These are phyloP conservation scores for Scalesia atractyloides DNA, from an alignment of 129 eudicot genomes.

Conservation along the genomic window DNA sequence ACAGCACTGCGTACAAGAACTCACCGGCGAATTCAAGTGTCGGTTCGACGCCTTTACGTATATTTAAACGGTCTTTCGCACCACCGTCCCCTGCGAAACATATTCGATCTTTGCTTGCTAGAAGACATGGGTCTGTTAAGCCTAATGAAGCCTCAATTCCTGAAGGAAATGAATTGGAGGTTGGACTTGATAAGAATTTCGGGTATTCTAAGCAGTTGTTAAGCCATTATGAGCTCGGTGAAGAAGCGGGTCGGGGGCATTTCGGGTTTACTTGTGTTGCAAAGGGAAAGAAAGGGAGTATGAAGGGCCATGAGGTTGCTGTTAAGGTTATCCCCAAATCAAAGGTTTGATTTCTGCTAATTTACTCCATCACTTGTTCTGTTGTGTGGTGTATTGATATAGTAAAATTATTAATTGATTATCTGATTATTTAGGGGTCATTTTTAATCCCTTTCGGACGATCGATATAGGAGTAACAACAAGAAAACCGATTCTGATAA, in stretches of 20 bases:
- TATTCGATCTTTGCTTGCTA: conserved; percentile 82
- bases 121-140: conserved; percentile 92
- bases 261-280: conserved; percentile 94
- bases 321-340: conserved; percentile 98
- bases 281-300: conserved; percentile 87
- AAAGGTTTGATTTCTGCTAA: conserved; percentile 55
- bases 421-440: not conserved
- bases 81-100: conserved; percentile 99
- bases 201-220: conserved; percentile 81
- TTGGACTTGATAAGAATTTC: conserved; percentile 90
- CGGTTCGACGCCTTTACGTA: conserved; percentile 75
- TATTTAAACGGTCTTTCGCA: conserved; percentile 84
- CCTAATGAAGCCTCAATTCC: conserved; percentile 94
- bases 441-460: not conserved
- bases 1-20: conserved; percentile 65
- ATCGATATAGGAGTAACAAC: not conserved
- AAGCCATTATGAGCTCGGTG: conserved; percentile 78
- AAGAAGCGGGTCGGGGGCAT: conserved; percentile 97
- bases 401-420: not conserved
- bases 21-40: conserved; percentile 93
- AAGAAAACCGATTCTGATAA: not conserved
- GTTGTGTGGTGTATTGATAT: not conserved
- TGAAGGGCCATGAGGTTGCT: conserved; percentile 96
- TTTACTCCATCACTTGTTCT: not conserved
- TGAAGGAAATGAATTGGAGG: conserved; percentile 79